Conservation (phyloP, 768 basidiomycete genomes). For the Lentinus tigrinus region DNA sequence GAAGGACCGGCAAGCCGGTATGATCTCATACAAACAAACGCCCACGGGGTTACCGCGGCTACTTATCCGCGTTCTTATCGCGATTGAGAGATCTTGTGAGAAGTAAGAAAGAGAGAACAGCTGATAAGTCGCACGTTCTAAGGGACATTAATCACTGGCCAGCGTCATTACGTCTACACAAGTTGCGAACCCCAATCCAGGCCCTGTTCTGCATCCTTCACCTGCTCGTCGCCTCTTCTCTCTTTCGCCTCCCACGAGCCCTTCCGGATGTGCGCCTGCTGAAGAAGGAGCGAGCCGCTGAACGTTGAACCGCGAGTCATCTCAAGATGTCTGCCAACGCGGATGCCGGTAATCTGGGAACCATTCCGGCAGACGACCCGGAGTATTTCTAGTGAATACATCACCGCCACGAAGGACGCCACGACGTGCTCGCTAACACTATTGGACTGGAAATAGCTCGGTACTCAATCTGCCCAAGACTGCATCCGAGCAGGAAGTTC, state of each 20-base stretch:
- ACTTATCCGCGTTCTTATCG: neutral
- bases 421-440: neutral
- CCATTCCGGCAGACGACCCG: slow-evolving; percentile 6
- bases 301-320: neutral
- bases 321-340: slow-evolving; percentile 10
- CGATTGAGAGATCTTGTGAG: neutral
- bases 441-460: slow-evolving; percentile 38
- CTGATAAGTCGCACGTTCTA: neutral
- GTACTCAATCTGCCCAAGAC: slow-evolving; percentile 68
- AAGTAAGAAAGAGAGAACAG: neutral
- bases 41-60: neutral
- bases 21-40: slow-evolving; percentile 11
- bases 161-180: neutral
- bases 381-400: slow-evolving; percentile 22
- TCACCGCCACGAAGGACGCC: neutral
- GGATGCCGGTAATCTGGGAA: neutral
- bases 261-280: slow-evolving; percentile 5
- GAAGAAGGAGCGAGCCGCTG: neutral
- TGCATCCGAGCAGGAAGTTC: slow-evolving; percentile 67
- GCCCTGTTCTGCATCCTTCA: too few relatives aligned
- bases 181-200: too few relatives aligned
- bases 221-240: neutral
- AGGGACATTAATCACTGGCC: too few relatives aligned
- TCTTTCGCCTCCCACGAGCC: neutral
- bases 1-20: slow-evolving; percentile 2